Percentiles rank a stretch among this genome's conserved stretches.
Evolutionary conservation across 2,329 filamentous ascomycete species (phyloP).

Genomic region (Fusarium oligoseptatum): DNA sequence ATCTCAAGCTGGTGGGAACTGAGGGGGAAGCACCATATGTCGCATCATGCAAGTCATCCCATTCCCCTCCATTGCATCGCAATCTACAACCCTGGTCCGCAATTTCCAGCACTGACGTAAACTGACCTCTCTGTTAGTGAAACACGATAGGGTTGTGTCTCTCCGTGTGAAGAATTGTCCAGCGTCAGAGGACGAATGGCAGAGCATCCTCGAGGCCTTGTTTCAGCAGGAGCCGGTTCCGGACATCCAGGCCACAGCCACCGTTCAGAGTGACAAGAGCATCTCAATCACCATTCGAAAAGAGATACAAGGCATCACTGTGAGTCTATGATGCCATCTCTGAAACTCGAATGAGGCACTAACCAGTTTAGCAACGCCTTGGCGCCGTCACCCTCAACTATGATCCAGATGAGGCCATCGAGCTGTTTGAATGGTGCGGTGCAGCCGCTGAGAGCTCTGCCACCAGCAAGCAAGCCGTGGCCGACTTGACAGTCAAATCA

Average conservation of each 20-base stretch:
- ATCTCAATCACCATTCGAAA: constrained; percentile 75
- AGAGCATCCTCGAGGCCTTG: constrained; percentile 68
- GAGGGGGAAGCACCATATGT: constrained; percentile 74
- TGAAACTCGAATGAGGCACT: constrained; percentile 32
- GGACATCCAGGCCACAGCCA: constrained; percentile 71
- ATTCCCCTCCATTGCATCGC: constrained; percentile 29
- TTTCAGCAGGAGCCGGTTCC: constrained; percentile 66
- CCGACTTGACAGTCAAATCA: constrained; percentile 56
- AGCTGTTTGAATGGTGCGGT: constrained; percentile 79
- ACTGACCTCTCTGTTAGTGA: constrained; percentile 58
- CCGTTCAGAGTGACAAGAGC: constrained; percentile 64
- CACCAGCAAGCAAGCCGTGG: constrained; percentile 59
- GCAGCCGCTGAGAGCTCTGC: constrained; percentile 65
- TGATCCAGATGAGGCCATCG: constrained; percentile 70
- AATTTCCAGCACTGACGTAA: constrained; percentile 35
- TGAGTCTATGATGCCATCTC: constrained; percentile 52
- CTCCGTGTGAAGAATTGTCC: constrained; percentile 67
- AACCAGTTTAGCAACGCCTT: constrained; percentile 71
- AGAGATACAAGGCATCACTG: constrained; percentile 76
- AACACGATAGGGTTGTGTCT: constrained; percentile 66
- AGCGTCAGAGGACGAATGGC: constrained; percentile 76
- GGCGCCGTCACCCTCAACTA: constrained; percentile 71
- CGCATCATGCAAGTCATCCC: constrained; percentile 64
- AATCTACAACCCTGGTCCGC: constrained; percentile 32
- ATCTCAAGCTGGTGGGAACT: constrained; percentile 76